Percentiles rank a stretch among this genome's conserved stretches.
Conservation (phyloP, 164 flowering plant genomes). For the Brasenia schreberi region DNA sequence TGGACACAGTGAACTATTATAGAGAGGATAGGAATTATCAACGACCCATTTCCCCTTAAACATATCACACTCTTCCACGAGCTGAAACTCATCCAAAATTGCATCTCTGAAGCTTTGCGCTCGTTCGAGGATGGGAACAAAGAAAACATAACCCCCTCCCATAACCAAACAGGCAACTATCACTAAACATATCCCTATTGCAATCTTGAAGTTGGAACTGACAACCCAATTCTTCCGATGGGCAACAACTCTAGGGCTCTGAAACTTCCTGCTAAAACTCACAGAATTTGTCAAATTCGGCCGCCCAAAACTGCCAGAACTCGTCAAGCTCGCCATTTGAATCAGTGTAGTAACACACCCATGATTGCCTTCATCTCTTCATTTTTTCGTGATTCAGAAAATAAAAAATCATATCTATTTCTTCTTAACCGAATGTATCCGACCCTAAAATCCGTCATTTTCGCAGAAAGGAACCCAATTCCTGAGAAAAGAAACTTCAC, state of each 20-base stretch:
- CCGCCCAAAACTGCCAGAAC: constrained; percentile 8
- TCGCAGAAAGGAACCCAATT: too few species aligned
- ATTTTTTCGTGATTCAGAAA: neutral
- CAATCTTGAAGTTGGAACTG: constrained; percentile 10
- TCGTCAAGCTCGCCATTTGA: neutral
- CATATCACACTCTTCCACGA: constrained; percentile 31
- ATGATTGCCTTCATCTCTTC: neutral
- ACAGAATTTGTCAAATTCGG: constrained; percentile 1
- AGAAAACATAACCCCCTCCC: constrained; percentile 34
- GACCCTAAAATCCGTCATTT: too few species aligned
- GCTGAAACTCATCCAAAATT: neutral
- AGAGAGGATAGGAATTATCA: constrained; percentile 60
- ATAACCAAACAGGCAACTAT: constrained; percentile 28
- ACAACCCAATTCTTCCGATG: constrained; percentile 19
- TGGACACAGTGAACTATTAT: constrained; percentile 65
- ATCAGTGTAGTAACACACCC: neutral
- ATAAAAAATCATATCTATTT: neutral
- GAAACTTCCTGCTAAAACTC: constrained; percentile 6
- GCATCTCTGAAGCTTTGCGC: constrained; percentile 6
- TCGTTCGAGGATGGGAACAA: constrained; percentile 33
- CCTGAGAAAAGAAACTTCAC: too few species aligned
- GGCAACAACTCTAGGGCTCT: constrained; percentile 28
- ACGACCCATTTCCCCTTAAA: constrained; percentile 67
- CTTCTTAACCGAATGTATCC: too few species aligned
- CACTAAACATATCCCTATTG: constrained; percentile 25